phyloP scores from a whole-genome alignment of 768 basidiomycete genomes.

The Cystofilobasidium macerans region DNA sequence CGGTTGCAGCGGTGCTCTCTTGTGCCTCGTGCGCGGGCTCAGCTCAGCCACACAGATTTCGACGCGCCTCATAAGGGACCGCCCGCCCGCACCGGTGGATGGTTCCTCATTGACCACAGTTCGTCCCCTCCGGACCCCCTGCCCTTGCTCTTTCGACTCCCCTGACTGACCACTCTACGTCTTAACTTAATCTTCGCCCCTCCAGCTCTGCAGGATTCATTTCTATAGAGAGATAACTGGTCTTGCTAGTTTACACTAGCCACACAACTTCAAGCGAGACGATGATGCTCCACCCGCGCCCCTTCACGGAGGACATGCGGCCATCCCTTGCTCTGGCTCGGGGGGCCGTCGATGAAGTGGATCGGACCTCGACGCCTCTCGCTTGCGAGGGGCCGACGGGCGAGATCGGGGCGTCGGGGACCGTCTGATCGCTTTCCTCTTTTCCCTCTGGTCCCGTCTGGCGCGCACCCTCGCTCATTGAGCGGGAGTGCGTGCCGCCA shows the following conservation, averaged over 20 bases:
- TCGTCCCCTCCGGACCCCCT: too few relatives aligned
- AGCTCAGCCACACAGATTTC: too few relatives aligned
- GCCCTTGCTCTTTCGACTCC: too few relatives aligned
- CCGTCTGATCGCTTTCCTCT: slow-evolving; percentile 16
- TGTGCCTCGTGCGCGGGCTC: too few relatives aligned
- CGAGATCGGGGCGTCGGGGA: slow-evolving; percentile 14
- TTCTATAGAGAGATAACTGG: slow-evolving; percentile 26
- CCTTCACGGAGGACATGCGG: slow-evolving; percentile 26
- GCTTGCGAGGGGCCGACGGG: slow-evolving; percentile 20
- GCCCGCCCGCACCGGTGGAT: too few relatives aligned
- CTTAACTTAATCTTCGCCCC: neutral
- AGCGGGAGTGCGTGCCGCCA: neutral
- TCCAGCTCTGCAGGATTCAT: slow-evolving; percentile 13
- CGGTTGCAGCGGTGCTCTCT: too few relatives aligned
- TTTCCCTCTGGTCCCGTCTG: neutral
- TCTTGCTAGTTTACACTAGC: slow-evolving; percentile 26
- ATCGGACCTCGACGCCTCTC: slow-evolving; percentile 20
- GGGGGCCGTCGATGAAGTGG: slow-evolving; percentile 23
- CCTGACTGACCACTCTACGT: too few relatives aligned
- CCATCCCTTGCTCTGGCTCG: neutral
- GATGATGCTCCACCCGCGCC: slow-evolving; percentile 15
- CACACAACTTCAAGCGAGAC: slow-evolving; percentile 18
- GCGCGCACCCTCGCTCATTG: neutral
- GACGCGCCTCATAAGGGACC: too few relatives aligned
- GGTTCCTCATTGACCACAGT: too few relatives aligned